Percentiles rank a stretch among this genome's conserved stretches.
These are phyloP conservation scores for Trichoderma afroharzianum DNA, from an alignment of 2,329 filamentous ascomycete genomes.

Conservation along the genomic window DNA sequence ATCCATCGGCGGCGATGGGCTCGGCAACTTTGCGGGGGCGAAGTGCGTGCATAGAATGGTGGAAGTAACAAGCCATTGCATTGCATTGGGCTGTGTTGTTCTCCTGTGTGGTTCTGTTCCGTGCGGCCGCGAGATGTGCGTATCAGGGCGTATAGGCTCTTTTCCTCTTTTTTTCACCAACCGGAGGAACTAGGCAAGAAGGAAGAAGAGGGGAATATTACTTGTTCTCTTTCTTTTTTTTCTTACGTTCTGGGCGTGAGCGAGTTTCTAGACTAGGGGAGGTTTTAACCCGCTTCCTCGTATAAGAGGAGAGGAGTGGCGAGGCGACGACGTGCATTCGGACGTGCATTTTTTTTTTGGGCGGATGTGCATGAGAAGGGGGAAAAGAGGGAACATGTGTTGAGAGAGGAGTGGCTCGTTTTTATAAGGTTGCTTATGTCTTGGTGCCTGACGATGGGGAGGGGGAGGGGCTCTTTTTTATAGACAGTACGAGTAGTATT, in stretches of 20 bases:
- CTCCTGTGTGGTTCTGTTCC: background rate
- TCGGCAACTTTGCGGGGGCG: slow-evolving; percentile 9
- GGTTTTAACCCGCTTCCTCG: background rate
- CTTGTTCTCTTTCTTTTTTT: background rate
- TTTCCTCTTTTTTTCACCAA: background rate
- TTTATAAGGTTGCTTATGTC: slow-evolving; percentile 15
- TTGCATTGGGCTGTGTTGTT: background rate
- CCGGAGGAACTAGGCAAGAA: background rate
- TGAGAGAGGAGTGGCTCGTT: slow-evolving; percentile 16
- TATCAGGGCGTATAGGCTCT: background rate
- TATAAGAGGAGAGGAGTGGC: background rate
- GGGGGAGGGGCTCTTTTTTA: background rate
- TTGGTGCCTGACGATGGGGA: slow-evolving; percentile 13
- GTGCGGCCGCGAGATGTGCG: background rate
- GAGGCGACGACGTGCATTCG: slow-evolving; percentile 1
- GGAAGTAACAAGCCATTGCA: background rate
- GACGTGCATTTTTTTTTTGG: slow-evolving; percentile 1
- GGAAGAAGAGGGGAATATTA: background rate
- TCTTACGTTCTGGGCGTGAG: background rate
- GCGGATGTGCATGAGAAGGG: slow-evolving; percentile 16
- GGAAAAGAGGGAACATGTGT: slow-evolving; percentile 14
- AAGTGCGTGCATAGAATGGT: slow-evolving; percentile 10
- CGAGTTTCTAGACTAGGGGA: background rate
- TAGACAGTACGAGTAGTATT: background rate
- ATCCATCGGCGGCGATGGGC: slow-evolving; percentile 1